Percentiles rank a stretch among this genome's conserved stretches.
Evolutionary conservation across 169 alveolate species (phyloP).

Genomic region (Toxoplasma gondii): DNA sequence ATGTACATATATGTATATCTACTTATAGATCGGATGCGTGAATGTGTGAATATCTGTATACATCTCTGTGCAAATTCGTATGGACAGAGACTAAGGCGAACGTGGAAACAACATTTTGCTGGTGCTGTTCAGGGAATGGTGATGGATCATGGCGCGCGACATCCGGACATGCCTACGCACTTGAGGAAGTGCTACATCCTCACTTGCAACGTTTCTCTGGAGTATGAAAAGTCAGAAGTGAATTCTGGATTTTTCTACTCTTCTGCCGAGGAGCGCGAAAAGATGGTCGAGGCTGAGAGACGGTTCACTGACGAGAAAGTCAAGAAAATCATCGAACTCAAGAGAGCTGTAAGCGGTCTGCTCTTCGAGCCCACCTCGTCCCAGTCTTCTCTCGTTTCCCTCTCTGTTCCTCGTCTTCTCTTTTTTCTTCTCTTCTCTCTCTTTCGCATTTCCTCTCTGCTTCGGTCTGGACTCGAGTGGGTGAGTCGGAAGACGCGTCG

Average conservation of each 20-base stretch:
- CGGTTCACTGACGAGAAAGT: constrained; percentile 97
- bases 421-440: too few species aligned
- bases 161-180: constrained; percentile 98
- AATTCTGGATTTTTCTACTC: constrained; percentile 97
- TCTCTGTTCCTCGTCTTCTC: too few species aligned
- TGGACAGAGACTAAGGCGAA: neutral
- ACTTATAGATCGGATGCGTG: neutral
- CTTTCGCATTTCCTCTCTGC: too few species aligned
- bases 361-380: constrained; percentile 53
- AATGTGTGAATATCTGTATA: neutral
- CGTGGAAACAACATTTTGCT: neutral
- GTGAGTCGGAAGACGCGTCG: neutral
- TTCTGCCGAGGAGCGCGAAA: constrained; percentile 97
- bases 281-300: constrained; percentile 95
- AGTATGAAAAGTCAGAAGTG: constrained; percentile 99
- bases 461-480: too few species aligned
- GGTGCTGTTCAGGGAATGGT: constrained; percentile 92
- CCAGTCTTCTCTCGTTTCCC: neutral
- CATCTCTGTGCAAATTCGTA: neutral
- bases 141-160: constrained; percentile 98
- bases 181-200: constrained; percentile 95
- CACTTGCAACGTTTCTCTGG: constrained; percentile 97
- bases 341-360: constrained; percentile 83
- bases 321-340: constrained; percentile 94
- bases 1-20: neutral